Base-by-base conservation (phyloP, 2,329 filamentous ascomycete species). In the Sarocladium kiliense region DNA sequence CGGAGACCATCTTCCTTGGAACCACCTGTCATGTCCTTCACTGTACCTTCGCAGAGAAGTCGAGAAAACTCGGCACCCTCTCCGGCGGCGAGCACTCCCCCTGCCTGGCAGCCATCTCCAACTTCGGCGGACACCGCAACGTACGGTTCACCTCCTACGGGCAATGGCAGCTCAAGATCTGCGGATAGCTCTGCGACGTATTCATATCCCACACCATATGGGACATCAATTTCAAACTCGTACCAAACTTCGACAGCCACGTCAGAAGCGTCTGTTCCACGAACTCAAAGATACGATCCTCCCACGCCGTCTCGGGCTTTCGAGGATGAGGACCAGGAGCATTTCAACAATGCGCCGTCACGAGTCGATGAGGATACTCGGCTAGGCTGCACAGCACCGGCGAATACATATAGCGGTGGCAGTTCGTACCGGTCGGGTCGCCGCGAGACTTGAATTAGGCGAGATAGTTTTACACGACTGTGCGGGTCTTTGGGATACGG, bases 1-100 rank as follows among this genome's bases (percentile, higher is more conserved):
- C 65, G 73, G 53, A 65, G 66, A 54, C 67, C 69, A 18, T 58
- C 63, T 4, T 60, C 61, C 54, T 59, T 66, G 23, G 68, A 68
- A 23, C 58, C 62, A 10, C 60, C 57, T 16, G 57, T n/a, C 4
- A 26, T 64, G 10, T 57, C 66, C 12, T 66, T 68, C 34, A 55
- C 61, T 19, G 55, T 69, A 36, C 60, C 67, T 25, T 66, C 62
- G 16, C 67, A 70, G 42, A 64, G 64, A 25, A 68, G 63, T 32
- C 65, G 69, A 30, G 68, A 72, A 55, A 23, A 51, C 19, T 51
- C 47, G 12, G 30, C 47, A 14, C 47, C 47, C 3, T 51, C 47
- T 5, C 47, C 34, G 30, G 7, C 47, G n/a, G 18, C 44, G 19
- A 47, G 44, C n/a, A 47, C 44, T n/a, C 21, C 44, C 4, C 44